phyloP scores from a whole-genome alignment of 495 filamentous ascomycete species.

The Lasiosphaeriaceae sp. region DNA sequence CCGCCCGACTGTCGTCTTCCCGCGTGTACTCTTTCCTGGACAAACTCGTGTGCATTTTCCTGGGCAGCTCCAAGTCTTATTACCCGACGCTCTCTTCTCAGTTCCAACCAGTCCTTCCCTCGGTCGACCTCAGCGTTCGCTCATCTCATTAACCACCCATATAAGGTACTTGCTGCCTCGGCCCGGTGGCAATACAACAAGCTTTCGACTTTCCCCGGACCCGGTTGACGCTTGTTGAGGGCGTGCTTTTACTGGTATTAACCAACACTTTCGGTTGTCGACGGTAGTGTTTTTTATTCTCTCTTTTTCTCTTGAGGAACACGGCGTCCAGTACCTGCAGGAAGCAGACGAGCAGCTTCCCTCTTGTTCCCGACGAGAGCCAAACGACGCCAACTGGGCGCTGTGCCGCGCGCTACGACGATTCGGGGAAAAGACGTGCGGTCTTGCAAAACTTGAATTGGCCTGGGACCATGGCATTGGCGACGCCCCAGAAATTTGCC shows the following conservation, averaged over 20 bases:
- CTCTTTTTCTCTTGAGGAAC: too few relatives aligned
- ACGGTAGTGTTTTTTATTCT: too few relatives aligned
- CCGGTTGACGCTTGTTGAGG: neutral
- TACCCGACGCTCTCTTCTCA: neutral
- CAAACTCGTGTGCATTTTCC: neutral
- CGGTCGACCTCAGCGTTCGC: neutral
- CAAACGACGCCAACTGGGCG: conserved; percentile 21
- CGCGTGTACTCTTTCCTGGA: neutral
- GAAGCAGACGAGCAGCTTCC: neutral
- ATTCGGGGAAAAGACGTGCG: neutral
- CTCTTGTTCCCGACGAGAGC: neutral
- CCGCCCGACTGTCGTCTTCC: too few relatives aligned
- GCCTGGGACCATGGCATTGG: neutral
- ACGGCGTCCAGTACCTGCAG: too few relatives aligned
- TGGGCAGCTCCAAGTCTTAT: neutral
- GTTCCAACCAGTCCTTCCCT: neutral
- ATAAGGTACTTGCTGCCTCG: neutral
- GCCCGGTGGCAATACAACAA: neutral
- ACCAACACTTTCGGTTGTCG: too few relatives aligned
- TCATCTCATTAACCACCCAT: neutral
- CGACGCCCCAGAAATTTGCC: conserved; percentile 33
- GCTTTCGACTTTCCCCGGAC: neutral
- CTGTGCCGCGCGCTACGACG: neutral
- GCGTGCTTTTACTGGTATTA: neutral
- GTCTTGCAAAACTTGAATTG: too few relatives aligned